These are phyloP conservation scores for Xylariaceae sp. DNA, from an alignment of 2,329 filamentous ascomycete species.

Conservation along the genomic window DNA sequence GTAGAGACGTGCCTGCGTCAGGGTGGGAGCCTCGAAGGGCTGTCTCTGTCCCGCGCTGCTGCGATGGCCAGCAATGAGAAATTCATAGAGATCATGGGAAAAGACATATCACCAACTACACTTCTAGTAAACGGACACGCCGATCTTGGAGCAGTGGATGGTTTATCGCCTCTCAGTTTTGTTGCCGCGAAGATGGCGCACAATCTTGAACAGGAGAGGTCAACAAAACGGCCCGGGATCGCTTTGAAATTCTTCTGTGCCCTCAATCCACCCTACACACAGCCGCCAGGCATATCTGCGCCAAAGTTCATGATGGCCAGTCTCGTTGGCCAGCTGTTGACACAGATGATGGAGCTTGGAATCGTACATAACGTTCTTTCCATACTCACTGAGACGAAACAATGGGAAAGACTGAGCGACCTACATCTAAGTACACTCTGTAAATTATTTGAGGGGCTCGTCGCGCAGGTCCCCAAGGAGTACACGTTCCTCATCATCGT, in stretches of 20 bases:
- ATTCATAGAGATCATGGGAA: constrained; percentile 8
- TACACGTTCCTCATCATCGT: constrained; percentile 15
- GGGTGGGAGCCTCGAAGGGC: constrained; percentile 5
- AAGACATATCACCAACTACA: constrained; percentile 5
- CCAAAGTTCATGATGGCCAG: constrained; percentile 10
- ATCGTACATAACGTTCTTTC: constrained; percentile 9
- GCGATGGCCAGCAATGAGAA: constrained; percentile 5
- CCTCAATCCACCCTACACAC: constrained; percentile 8
- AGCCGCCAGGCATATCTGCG: not conserved
- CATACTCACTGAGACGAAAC: constrained; percentile 3
- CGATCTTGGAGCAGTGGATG: constrained; percentile 11
- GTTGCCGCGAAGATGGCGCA: constrained; percentile 12
- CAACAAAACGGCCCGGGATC: constrained; percentile 3
- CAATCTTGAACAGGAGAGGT: constrained; percentile 5
- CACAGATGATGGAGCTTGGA: constrained; percentile 9
- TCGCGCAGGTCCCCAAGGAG: constrained; percentile 4
- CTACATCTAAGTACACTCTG: constrained; percentile 8
- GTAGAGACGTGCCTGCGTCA: constrained; percentile 1
- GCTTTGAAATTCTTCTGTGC: constrained; percentile 17
- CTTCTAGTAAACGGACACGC: constrained; percentile 12
- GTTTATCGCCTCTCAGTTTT: constrained; percentile 11
- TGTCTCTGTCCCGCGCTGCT: constrained; percentile 6
- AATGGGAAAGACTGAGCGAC: constrained; percentile 7
- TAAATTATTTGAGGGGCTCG: constrained; percentile 10
- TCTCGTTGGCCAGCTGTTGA: constrained; percentile 14